Evolutionary conservation across 441 rosid genomes (phyloP), one percentile per base, ranked within the genome.

Genomic region (Populus hybrid): DNA sequence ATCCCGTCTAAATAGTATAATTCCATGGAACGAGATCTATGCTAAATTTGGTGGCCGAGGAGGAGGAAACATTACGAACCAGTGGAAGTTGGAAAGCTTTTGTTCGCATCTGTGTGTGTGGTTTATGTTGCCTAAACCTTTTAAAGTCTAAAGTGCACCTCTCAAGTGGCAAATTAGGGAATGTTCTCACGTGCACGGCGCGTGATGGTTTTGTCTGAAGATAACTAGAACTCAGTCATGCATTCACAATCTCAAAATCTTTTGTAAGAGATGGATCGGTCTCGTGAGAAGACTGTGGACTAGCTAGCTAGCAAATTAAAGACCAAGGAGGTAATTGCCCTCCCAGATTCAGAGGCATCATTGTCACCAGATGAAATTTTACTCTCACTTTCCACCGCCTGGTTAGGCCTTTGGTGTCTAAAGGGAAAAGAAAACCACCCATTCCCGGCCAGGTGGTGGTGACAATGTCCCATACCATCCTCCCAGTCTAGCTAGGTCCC

Each of bases 11-110:
- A 10, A 42, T 10, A 42, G n/a, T 54, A 3, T 16, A 54, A 16
- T 54, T 54, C 61, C n/a, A 6, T 54, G n/a, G 61, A 54, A 54
- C n/a, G 35, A 28, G 21, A 72, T 66, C 70, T 30, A 0, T 80
- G 81, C 85, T 66, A 71, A 67, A 78, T 73, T 70, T 82, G 84
- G 73, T 67, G 85, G 85, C 70, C 67, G 38, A 20, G 46, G 79
- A 75, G 61, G 36, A 77, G 36, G 70, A 74, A 77, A 36, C 65
- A 76, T 70, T 81, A 21, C 66, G 34, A 76, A 63, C 83, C 80
- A 70, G 11, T 78, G 79, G 77, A 83, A 81, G 20, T 77, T 54
- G n/a, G 8, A 6, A 54, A 54, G 82, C 83, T 50, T 83, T 67
- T 64, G 81, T 76, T 76, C 72, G 66, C 28, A 30, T 42, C 6